Evolutionary conservation across 2,329 filamentous ascomycete species (phyloP), one percentile per base, ranked within the genome.

Genomic region (Calonectria hongkongensis): DNA sequence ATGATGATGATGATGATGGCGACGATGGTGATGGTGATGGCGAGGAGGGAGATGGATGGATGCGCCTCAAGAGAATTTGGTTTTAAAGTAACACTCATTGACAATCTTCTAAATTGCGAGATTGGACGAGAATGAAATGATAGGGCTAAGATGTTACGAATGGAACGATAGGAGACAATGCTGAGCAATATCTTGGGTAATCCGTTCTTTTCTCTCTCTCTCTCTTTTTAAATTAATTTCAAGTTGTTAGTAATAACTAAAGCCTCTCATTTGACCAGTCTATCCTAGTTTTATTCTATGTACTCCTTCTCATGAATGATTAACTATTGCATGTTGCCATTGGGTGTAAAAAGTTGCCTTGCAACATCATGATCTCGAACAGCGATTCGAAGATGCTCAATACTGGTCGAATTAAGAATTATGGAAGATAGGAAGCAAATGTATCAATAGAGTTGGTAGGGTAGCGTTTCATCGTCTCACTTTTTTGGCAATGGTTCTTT

Each of bases 51-150:
- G 28, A 62, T 15, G 43, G 21, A 25, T 30, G 30, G 30, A 56
- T 64, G n/a, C 30, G 64, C 10, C 25, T 64, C 30, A 56, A 28
- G 4, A 68, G 41, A 12, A 27, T 68, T 39, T 68, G 69, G 69
- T 63, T 71, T 21, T 71, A 39, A 68, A 18, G 33, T 33, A 33
- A 56, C n/a, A 13, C 13, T 56, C 12, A 15, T 68, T 41, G n/a
- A 60, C 8, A 12, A 5, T 16, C 27, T 30, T 6, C 33, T 18
- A n/a, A 28, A 45, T 10, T 33, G 28, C n/a, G 9, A 47, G 16
- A 33, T 12, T 45, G 28, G 25, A 16, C 10, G 10, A 28, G 27
- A 33, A 30, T 63, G 15, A 41, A 28, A 45, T 28, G 12, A 1
- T 25, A 4, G 41, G 25, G 7, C 8, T 16, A 3, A 18, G 25